These are phyloP conservation scores for Breviolum minutum DNA, from an alignment of 73 alveolate species.

Conservation along the genomic window DNA sequence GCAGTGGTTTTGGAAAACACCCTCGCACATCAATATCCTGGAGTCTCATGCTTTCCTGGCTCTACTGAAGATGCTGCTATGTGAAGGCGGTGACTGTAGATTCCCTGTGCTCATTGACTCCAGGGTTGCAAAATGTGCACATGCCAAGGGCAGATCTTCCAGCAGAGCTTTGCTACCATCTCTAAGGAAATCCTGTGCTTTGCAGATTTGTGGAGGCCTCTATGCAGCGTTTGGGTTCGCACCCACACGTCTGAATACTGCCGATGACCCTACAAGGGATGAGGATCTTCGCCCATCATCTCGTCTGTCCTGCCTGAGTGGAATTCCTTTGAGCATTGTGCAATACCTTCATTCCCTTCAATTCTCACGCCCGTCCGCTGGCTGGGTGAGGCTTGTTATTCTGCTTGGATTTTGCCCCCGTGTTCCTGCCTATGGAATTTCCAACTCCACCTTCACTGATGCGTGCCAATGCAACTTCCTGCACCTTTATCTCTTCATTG, in stretches of 20 bases:
- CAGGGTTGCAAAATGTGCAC: background rate
- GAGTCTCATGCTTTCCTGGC: background rate
- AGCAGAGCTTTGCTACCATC: background rate
- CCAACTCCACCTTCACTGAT: background rate
- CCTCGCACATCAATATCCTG: background rate
- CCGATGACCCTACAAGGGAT: background rate
- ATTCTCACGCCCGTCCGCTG: background rate
- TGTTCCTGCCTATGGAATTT: background rate
- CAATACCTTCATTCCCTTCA: background rate
- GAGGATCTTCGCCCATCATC: background rate
- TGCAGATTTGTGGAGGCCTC: background rate
- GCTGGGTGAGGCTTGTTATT: background rate
- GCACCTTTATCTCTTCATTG: background rate
- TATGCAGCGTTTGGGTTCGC: constrained; percentile 27
- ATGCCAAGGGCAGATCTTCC: constrained; percentile 9
- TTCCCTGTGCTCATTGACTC: background rate
- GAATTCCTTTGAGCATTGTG: background rate
- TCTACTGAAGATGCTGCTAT: background rate
- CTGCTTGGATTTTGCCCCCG: background rate
- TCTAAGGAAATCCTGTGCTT: background rate
- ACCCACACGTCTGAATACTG: constrained; percentile 22
- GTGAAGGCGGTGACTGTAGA: background rate
- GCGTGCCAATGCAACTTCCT: too few species aligned
- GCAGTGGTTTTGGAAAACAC: background rate
- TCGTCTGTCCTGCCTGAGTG: too few species aligned